Evolutionary conservation across 768 basidiomycete genomes (phyloP), one percentile per base, ranked within the genome.

Genomic region (Lactifluus volemus): DNA sequence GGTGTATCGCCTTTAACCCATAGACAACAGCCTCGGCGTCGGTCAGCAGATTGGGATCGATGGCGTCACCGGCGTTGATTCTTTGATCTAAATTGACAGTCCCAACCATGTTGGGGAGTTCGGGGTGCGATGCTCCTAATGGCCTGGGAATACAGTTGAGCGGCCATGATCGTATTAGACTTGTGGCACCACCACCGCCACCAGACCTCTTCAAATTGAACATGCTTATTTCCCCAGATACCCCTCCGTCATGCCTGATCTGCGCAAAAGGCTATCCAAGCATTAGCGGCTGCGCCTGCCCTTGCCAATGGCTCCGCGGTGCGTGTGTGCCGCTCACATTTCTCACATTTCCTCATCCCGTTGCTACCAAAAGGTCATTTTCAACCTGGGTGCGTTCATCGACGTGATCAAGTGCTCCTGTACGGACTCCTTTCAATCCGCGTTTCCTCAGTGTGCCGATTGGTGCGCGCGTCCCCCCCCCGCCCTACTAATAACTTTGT

Each of bases 401-500:
- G 77, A 79, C 65, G 75, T 83, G 49, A 84, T 86, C 68, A 77
- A 81, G 71, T 86, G 85, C 70, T 77, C 84, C 5, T 88, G 86
- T 67, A 74, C 77, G 4, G 75, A 78, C 48, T 75, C 78, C 3
- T 79, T 79, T 69, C 71, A 77, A 60, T 62, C 71, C 52, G 71
- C 69, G 10, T 78, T 79, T 71, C 84, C 84, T 41, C 83, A 86
- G 74, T 88, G 84, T 61, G 82, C 82, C 42, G 84, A 86, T 67
- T 86, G 85, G 83, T 84, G 50, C 34, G 74, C n/a, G 8, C 25
- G 47, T 34, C n/a, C 21, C n/a, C 21, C 34, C 25, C 15, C 38
- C 5, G 17, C 12, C n/a, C 58, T 38, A 25, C 2, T 17, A 34
- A 49, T 21, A n/a, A 14, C 45, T 42, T 38, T n/a, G n/a, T n/a